Percentiles rank a stretch among this genome's conserved stretches.
These are phyloP conservation scores for Papiliotrema nemorosa DNA, from an alignment of 1,284 basidiomycete species.

Conservation along the genomic window DNA sequence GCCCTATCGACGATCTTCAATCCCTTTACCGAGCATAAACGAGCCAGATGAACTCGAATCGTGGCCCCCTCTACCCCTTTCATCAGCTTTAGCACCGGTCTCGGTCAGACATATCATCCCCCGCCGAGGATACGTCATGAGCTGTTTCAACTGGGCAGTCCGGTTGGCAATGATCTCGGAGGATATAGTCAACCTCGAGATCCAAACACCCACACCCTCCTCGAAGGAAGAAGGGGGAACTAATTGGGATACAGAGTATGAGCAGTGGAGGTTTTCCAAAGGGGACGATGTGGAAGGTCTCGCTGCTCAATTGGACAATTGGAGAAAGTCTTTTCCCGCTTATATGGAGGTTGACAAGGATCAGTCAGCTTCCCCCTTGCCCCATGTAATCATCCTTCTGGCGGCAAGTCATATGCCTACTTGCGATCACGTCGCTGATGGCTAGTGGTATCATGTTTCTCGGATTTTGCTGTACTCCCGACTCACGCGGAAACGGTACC, in stretches of 20 bases:
- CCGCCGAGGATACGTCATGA: slow-evolving; percentile 31
- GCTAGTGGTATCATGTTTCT: slow-evolving; percentile 38
- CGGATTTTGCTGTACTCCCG: slow-evolving; percentile 40
- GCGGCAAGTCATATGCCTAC: slow-evolving; percentile 19
- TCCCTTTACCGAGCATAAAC: slow-evolving; percentile 43
- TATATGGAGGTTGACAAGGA: slow-evolving; percentile 23
- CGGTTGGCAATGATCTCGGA: slow-evolving; percentile 43
- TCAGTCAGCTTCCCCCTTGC: slow-evolving; percentile 23
- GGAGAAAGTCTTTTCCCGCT: slow-evolving; percentile 23
- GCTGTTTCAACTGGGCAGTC: slow-evolving; percentile 38
- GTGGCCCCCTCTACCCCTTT: slow-evolving; percentile 3
- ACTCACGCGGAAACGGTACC: slow-evolving; percentile 24
- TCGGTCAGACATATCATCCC: slow-evolving; percentile 24
- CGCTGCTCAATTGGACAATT: slow-evolving; percentile 24
- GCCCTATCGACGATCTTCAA: slow-evolving; percentile 45
- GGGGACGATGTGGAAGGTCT: slow-evolving; percentile 17
- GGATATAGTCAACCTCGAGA: slow-evolving; percentile 39
- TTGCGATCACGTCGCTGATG: background rate
- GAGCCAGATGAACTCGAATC: slow-evolving; percentile 28
- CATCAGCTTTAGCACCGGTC: slow-evolving; percentile 15
- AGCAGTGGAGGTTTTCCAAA: background rate
- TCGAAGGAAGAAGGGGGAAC: background rate
- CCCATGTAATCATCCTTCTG: slow-evolving; percentile 36
- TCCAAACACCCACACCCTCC: slow-evolving; percentile 17
- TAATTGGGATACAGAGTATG: slow-evolving; percentile 11